phyloP scores from a whole-genome alignment of 2,329 filamentous ascomycete species.

The Phaeomoniella chlamydospora region DNA sequence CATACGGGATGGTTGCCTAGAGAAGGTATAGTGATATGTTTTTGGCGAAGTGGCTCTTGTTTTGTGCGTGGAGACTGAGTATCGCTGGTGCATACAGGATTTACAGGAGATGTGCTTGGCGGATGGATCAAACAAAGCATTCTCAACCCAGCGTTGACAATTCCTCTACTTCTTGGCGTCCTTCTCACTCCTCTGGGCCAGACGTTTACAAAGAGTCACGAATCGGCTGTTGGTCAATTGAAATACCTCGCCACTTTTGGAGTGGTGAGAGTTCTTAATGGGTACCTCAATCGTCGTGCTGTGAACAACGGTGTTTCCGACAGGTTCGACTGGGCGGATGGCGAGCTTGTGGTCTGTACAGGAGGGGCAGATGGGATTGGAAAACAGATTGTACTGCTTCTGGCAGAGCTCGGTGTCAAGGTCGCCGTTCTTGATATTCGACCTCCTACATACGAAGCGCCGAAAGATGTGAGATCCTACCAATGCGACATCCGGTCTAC shows the following conservation, averaged over 20 bases:
- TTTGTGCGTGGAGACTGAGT: neutral
- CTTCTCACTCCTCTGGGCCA: constrained; percentile 49
- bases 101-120: constrained; percentile 46
- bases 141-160: constrained; percentile 49
- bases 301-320: constrained; percentile 27
- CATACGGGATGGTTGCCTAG: constrained; percentile 1
- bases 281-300: constrained; percentile 34
- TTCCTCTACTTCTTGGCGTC: constrained; percentile 49
- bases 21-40: constrained; percentile 1
- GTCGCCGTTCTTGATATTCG: constrained; percentile 22
- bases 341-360: constrained; percentile 21
- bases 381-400: constrained; percentile 18
- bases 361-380: constrained; percentile 24
- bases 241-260: constrained; percentile 38
- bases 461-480: constrained; percentile 21
- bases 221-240: constrained; percentile 36
- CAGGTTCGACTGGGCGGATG: constrained; percentile 38
- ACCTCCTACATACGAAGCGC: constrained; percentile 14
- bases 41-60: no score
- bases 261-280: constrained; percentile 31
- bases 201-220: constrained; percentile 37
- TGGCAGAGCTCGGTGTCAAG: constrained; percentile 14
- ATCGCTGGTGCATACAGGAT: constrained; percentile 16
- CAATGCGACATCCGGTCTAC: constrained; percentile 21
- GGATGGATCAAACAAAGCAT: constrained; percentile 44